Evolutionary conservation across 2,329 filamentous ascomycete species (phyloP).

Genomic region (Alternaria novae-zelandiae): DNA sequence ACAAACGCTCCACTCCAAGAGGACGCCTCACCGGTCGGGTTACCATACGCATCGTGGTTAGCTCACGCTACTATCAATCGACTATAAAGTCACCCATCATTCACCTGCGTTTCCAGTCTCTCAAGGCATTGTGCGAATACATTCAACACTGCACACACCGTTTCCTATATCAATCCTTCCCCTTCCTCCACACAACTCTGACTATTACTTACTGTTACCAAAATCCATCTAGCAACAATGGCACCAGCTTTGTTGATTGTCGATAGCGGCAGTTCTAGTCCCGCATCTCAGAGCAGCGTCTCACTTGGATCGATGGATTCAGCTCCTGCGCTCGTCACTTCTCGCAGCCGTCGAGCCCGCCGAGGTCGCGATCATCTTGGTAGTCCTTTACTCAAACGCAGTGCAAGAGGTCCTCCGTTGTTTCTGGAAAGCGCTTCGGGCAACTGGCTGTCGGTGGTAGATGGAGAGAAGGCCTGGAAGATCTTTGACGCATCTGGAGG

Average conservation of each 20-base stretch:
- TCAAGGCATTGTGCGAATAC: neutral
- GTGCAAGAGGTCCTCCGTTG: constrained; percentile 56
- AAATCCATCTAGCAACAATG: neutral
- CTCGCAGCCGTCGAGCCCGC: neutral
- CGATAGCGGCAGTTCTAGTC: neutral
- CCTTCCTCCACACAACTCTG: neutral
- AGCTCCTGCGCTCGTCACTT: neutral
- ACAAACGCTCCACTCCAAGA: constrained; percentile 11
- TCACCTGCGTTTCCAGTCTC: neutral
- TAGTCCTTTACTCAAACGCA: constrained; percentile 57
- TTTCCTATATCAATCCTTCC: neutral
- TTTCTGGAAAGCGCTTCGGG: constrained; percentile 57
- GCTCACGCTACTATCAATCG: constrained; percentile 14
- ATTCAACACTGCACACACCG: neutral
- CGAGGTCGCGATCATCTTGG: neutral
- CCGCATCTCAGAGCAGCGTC: neutral
- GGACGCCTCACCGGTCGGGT: constrained; percentile 12
- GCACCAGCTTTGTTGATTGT: constrained; percentile 10
- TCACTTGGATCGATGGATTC: neutral
- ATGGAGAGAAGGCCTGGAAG: constrained; percentile 53
- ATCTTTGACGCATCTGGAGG: constrained; percentile 78
- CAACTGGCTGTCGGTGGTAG: constrained; percentile 57
- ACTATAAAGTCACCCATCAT: constrained; percentile 16
- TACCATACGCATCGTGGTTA: constrained; percentile 10
- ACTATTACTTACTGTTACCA: neutral